Percentiles rank a stretch among this genome's conserved stretches.
These are phyloP conservation scores for Tuber melanosporum DNA, from an alignment of 495 filamentous ascomycete species.

Conservation along the genomic window DNA sequence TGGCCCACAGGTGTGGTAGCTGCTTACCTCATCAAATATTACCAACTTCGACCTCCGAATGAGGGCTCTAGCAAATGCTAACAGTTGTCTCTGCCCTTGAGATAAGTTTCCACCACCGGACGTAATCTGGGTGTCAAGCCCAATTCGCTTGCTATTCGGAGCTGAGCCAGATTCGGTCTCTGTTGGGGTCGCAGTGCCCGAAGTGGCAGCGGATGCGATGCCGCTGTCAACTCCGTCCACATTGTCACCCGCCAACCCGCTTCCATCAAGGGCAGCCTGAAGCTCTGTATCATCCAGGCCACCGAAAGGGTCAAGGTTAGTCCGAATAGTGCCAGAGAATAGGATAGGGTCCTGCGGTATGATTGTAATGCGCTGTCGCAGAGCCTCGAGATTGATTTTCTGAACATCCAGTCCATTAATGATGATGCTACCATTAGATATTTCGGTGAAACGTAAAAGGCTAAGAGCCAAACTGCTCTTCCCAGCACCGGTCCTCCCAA, in stretches of 20 bases:
- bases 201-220: background rate
- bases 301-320: slow-evolving; percentile 49
- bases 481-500: slow-evolving; percentile 52
- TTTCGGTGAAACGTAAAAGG: slow-evolving; percentile 50
- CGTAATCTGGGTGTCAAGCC: slow-evolving; percentile 29
- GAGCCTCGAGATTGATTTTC: slow-evolving; percentile 46
- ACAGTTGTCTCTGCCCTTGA: slow-evolving; percentile 33
- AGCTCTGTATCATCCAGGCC: slow-evolving; percentile 34
- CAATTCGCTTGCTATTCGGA: slow-evolving; percentile 23
- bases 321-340: slow-evolving; percentile 50
- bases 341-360: slow-evolving; percentile 53
- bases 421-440: slow-evolving; percentile 45
- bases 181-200: background rate
- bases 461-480: slow-evolving; percentile 44
- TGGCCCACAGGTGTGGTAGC: background rate
- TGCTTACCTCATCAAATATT: slow-evolving; percentile 33
- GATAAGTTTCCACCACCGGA: slow-evolving; percentile 31
- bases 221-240: slow-evolving; percentile 12
- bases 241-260: slow-evolving; percentile 17
- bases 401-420: slow-evolving; percentile 52
- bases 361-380: slow-evolving; percentile 49
- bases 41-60: slow-evolving; percentile 34
- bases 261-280: slow-evolving; percentile 27
- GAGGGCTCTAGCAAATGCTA: slow-evolving; percentile 32
- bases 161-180: slow-evolving; percentile 3